Base-by-base conservation (phyloP, 106 monocot species). In the Triglochin maritima region DNA sequence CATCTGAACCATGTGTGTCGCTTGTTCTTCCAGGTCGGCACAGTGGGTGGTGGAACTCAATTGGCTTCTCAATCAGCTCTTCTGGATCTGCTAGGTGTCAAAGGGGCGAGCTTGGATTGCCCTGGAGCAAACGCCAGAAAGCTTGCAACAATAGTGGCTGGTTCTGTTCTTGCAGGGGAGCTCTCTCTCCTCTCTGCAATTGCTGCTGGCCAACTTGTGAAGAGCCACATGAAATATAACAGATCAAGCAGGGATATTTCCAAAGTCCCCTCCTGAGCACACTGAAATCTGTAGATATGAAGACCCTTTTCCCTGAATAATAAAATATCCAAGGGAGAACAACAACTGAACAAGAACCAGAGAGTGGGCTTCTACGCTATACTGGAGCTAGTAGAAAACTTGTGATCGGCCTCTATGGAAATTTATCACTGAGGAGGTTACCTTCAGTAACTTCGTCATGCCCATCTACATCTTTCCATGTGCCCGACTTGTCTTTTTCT, bases 21-120 rank as follows among this genome's bases (percentile, higher is more conserved):
- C 29, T 29, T 29, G 29, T 29, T 12, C 9, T 50, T 67, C 7
- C 80, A 91, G 96, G 90, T 95, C 42, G 90, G 90, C 45, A 90
- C 95, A 5, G 74, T 95, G 62, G 95, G 95, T 2, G 95, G 95
- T 17, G 95, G 95, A n/a, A 95, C 95, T 13, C 95, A 95, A 60
- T 78, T 95, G 58, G 87, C 90, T 2, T 83, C 90, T 8, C 95
- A 95, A 71, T 66, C 90, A 9, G 87, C 95, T 10, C 89, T 90
- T 45, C 68, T 95, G 59, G 79, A 95, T 67, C 85, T 95, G 17
- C 90, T 95, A 59, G 90, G 95, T 1, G 90, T 95, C 64, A 95
- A 90, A 66, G 95, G 95, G 7, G 84, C 95, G 7, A 83, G 66
- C 78, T 12, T 66, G 62, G 90, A 83, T 46, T 78, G 72, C 17